Conservation (phyloP, 306 rosid species). For the Vigna angularis region DNA sequence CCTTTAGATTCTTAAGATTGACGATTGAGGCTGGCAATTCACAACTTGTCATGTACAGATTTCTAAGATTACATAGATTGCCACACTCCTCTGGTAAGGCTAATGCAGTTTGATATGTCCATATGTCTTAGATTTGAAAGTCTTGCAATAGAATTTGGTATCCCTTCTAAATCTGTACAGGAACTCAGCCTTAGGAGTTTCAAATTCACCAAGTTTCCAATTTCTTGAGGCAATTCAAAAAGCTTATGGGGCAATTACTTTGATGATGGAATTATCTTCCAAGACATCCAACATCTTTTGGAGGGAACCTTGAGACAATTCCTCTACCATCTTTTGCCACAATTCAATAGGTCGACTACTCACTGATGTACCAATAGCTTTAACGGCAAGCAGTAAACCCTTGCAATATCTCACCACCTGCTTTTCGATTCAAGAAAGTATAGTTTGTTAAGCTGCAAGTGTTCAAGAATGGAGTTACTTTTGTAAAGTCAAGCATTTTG, state of each 20-base stretch:
- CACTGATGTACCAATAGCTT: slow-evolving; percentile 58
- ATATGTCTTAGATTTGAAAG: slow-evolving; percentile 48
- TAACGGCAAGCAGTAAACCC: slow-evolving; percentile 63
- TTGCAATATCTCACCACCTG: slow-evolving; percentile 60
- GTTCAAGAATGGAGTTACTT: neutral
- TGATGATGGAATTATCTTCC: slow-evolving; percentile 44
- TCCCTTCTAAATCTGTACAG: slow-evolving; percentile 53
- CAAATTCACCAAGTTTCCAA: slow-evolving; percentile 54
- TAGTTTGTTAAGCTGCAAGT: slow-evolving; percentile 1
- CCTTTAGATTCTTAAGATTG: slow-evolving; percentile 48
- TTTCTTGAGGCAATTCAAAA: slow-evolving; percentile 51
- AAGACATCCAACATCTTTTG: slow-evolving; percentile 56
- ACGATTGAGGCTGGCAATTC: slow-evolving; percentile 50
- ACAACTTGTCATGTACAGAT: slow-evolving; percentile 56
- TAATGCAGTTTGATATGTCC: slow-evolving; percentile 69
- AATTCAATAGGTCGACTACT: slow-evolving; percentile 32
- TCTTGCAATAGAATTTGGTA: slow-evolving; percentile 53
- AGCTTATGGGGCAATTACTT: slow-evolving; percentile 70
- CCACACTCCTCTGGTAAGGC: slow-evolving; percentile 64
- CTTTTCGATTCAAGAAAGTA: slow-evolving; percentile 30
- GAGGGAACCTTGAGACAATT: slow-evolving; percentile 53
- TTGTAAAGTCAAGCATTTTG: slow-evolving; percentile 26
- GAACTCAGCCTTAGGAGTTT: slow-evolving; percentile 64
- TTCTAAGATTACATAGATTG: slow-evolving; percentile 39
- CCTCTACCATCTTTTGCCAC: slow-evolving; percentile 50